Conservation (phyloP, 73 alveolate species). For the Stentor roeselii region DNA sequence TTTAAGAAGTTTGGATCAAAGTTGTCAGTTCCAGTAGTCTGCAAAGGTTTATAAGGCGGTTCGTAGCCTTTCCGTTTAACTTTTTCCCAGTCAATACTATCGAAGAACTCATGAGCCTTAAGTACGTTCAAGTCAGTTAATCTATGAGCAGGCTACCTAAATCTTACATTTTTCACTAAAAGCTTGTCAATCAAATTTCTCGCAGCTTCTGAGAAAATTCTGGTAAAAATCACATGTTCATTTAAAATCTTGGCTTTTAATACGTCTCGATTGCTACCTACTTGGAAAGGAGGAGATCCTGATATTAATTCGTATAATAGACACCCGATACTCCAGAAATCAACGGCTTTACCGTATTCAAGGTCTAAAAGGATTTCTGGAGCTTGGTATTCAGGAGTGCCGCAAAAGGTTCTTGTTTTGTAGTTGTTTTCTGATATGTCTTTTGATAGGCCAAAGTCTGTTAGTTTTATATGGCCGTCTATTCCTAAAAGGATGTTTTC, state of each 20-base stretch:
- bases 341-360: conserved; percentile 18
- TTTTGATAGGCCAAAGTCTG: conserved; percentile 94
- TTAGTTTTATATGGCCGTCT: conserved; percentile 69
- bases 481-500: conserved; percentile 76
- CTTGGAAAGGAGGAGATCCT: conserved; percentile 17
- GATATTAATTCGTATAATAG: conserved; percentile 18
- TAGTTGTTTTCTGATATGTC: conserved; percentile 14
- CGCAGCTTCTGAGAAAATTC: not conserved
- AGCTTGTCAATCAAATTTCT: not conserved
- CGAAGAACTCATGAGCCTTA: not conserved
- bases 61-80: not conserved
- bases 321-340: conserved; percentile 29
- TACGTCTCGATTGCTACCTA: not conserved
- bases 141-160: not conserved
- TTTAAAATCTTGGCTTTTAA: not conserved
- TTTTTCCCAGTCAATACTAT: not conserved
- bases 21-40: not conserved
- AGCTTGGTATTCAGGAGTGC: conserved; percentile 34
- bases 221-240: not conserved
- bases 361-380: conserved; percentile 17
- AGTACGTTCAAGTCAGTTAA: not conserved
- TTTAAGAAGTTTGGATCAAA: not conserved
- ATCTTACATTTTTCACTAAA: not conserved
- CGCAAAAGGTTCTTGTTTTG: not conserved
- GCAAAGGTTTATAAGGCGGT: not conserved